These are phyloP conservation scores for Rhodotorula sp. DNA, from an alignment of 1,284 basidiomycete species.

Conservation along the genomic window DNA sequence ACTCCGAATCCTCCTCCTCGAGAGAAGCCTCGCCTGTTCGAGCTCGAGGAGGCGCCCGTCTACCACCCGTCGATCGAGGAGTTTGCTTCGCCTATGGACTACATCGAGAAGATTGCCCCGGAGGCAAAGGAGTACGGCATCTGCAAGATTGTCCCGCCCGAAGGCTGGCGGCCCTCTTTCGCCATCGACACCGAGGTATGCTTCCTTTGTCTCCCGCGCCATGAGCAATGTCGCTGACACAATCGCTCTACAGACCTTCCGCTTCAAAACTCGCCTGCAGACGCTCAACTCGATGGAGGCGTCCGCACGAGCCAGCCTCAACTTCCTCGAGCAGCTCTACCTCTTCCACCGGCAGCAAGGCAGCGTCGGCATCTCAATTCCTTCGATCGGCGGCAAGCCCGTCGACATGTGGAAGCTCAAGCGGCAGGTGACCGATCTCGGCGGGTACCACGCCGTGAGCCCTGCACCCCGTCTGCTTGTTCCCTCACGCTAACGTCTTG, in stretches of 20 bases:
- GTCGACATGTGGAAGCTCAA: conserved; percentile 87
- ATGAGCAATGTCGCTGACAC: not conserved
- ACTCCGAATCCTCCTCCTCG: conserved; percentile 25
- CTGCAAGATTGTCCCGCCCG: conserved; percentile 93
- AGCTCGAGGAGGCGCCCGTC: conserved; percentile 82
- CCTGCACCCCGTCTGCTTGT: not conserved
- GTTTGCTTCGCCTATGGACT: conserved; percentile 93
- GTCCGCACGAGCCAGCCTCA: conserved; percentile 90
- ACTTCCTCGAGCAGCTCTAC: conserved; percentile 95
- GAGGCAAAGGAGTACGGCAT: conserved; percentile 79
- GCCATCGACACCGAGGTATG: conserved; percentile 88
- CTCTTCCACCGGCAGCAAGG: conserved; percentile 55
- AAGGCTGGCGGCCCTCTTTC: conserved; percentile 94
- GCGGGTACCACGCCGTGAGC: conserved; percentile 80
- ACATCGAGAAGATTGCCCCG: conserved; percentile 78
- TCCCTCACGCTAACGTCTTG: not conserved
- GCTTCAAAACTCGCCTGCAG: conserved; percentile 94
- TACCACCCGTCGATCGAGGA: conserved; percentile 87
- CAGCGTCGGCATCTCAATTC: conserved; percentile 83
- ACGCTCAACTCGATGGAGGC: conserved; percentile 96
- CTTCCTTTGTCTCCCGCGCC: conserved; percentile 9
- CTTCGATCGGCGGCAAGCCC: conserved; percentile 86
- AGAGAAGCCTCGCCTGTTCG: conserved; percentile 61
- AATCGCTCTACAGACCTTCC: conserved; percentile 64
- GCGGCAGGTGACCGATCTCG: conserved; percentile 75